Percentiles rank a stretch among this genome's conserved stretches.
These are phyloP conservation scores for Eucommia ulmoides DNA, from an alignment of 257 asterid genomes.

Conservation along the genomic window DNA sequence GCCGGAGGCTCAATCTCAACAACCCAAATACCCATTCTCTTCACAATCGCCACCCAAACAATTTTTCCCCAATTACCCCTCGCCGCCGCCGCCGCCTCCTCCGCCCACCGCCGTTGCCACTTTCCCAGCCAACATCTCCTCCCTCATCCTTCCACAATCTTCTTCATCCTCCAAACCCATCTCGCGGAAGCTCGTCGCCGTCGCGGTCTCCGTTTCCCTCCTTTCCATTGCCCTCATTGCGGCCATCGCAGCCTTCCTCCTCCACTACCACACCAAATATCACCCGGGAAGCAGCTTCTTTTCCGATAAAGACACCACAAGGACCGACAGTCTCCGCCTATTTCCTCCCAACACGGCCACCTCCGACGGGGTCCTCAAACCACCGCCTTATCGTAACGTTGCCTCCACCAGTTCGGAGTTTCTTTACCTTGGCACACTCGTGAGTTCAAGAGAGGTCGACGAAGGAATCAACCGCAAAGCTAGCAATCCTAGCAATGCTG, in stretches of 20 bases:
- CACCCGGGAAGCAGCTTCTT: no score
- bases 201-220: neutral
- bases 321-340: neutral
- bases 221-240: neutral
- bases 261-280: neutral
- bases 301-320: no score
- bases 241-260: neutral
- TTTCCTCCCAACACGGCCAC: conserved; percentile 1
- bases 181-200: neutral
- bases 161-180: neutral
- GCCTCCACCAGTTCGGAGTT: neutral
- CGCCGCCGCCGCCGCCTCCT: neutral
- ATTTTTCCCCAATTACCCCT: neutral
- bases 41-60: neutral
- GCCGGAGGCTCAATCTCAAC: neutral
- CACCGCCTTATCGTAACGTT: neutral
- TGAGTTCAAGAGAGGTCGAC: neutral
- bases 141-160: neutral
- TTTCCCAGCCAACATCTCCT: conserved; percentile 2
- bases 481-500: neutral
- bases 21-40: conserved; percentile 2
- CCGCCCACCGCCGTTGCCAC: neutral
- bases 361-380: neutral
- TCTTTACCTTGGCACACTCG: neutral
- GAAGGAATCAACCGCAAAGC: neutral